Base-by-base conservation (phyloP, 441 rosid species). In the Adansonia gregorii region DNA sequence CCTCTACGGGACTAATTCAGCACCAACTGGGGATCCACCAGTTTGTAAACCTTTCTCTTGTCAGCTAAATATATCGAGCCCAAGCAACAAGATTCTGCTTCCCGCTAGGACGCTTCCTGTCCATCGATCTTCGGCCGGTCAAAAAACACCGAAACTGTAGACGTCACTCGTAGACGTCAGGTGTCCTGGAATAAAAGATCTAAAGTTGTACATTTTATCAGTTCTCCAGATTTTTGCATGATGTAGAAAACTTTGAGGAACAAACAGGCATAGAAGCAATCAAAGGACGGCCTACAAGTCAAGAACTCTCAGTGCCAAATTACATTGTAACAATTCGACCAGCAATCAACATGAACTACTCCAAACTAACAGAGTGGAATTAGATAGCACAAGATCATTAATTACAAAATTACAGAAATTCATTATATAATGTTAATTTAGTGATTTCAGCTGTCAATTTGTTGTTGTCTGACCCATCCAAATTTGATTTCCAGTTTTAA, bases 1-100 rank as follows among this genome's bases (percentile, higher is more conserved):
- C 82, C 93, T 84, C 87, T 91, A 45, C 88, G 72, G 14, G 95
- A 89, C 86, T 91, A 91, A 80, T 87, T 85, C 66, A 89, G 88
- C 83, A 84, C 88, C 63, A 87, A 79, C n/a, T 84, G 87, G 3
- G 88, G 88, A 83, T 85, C 90, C 17, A 81, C 87, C 9, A 85
- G 76, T 15, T 87, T 87, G 81, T 79, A 84, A 31, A 87, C 66
- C 72, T 85, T 85, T 79, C 90, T 67, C 83, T 81, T 87, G 81
- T 87, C 90, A 31, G 83, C 76, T 72, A 87, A 65, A 71, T 87
- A 86, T 20, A 80, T n/a, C 88, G 83, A 14, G 90, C 88, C 90
- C 90, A 85, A 2, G 86, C 43, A 51, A 87, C 88, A 9, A 85
- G 86, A 72, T 87, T 87, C 64, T 87, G 90, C 71, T 87, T 87